These are phyloP conservation scores for Tricholoma saponaceum DNA, from an alignment of 768 basidiomycete species.

Conservation along the genomic window DNA sequence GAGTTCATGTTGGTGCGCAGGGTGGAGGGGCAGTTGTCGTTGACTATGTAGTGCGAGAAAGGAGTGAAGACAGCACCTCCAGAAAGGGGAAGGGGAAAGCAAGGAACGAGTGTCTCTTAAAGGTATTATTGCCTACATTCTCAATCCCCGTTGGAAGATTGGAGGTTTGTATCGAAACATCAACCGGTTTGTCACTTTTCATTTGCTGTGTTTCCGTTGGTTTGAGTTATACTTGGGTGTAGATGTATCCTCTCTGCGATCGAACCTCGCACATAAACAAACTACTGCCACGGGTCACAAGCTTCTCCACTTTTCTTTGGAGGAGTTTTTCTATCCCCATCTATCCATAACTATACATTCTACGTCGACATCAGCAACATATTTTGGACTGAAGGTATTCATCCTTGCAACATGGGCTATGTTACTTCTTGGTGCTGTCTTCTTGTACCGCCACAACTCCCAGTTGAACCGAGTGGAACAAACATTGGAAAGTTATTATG, in stretches of 20 bases:
- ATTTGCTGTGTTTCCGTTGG: constrained; percentile 2
- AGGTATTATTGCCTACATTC: constrained; percentile 69
- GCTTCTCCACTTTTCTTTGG: constrained; percentile 53
- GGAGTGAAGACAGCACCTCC: constrained; percentile 10
- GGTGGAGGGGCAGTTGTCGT: constrained; percentile 51
- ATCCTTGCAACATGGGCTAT: constrained; percentile 25
- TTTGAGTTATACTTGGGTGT: constrained; percentile 28
- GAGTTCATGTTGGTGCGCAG: constrained; percentile 48
- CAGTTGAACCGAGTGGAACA: constrained; percentile 25
- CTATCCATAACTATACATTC: constrained; percentile 36
- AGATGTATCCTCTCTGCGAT: constrained; percentile 39
- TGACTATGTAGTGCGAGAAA: constrained; percentile 59
- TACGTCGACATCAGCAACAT: constrained; percentile 7
- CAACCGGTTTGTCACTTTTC: constrained; percentile 41
- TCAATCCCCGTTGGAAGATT: constrained; percentile 62
- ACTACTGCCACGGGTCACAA: constrained; percentile 33
- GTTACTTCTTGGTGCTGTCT: constrained; percentile 23
- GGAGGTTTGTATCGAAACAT: constrained; percentile 54
- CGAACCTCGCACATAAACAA: constrained; percentile 56
- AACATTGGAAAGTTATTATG: constrained; percentile 22
- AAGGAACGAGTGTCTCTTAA: constrained; percentile 26
- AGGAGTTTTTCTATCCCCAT: constrained; percentile 55
- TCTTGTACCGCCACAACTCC: constrained; percentile 20
- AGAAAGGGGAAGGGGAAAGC: constrained; percentile 34
- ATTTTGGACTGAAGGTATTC: constrained; percentile 13